Evolutionary conservation across 1,139 yeast genomes (phyloP), one percentile per base, ranked within the genome.

Genomic region (Blastobotrys elegans): DNA sequence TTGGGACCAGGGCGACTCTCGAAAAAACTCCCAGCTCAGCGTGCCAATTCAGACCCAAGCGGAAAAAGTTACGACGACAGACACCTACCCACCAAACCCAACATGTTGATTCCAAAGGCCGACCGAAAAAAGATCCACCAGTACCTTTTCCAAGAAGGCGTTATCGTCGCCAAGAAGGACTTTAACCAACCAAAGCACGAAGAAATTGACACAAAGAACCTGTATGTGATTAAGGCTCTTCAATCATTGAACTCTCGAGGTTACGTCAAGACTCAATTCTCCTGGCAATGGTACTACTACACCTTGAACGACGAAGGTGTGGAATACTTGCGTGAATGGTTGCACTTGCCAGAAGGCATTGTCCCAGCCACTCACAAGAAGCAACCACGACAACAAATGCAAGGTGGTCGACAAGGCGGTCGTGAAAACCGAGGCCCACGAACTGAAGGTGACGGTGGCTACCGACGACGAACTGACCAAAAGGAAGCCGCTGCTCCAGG

Each of bases 251-350:
- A 96, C 72, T 92, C 98, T 64, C 89, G 84, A 79, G 99, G 99
- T 74, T 92, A 71, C 83, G 97, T 92, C 77, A 89, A 90, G 87
- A 92, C 99, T 69, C 97, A 90, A 79, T 92, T 92, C 85, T 92
- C 98, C 69, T 92, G 99, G 99, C 97, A 90, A 85, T 88, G 88
- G 84, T 94, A 92, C 81, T 94, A 92, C 96, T 94, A 94, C 95
- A 89, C 98, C 81, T 87, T 94, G 74, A 92, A 97, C 72, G 97
- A 94, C 74, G 96, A 87, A 77, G 99, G 99, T 83, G 94, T 94
- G 62, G 96, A 89, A 72, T 92, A 80, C 86, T 86, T 92, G 74
- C 87, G 97, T 80, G 88, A 86, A 72, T 95, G 90, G 87, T 85
- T 92, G 76, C 90, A 90, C 84, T 84, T 92, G 69, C 98, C 98